Evolutionary conservation across 2,329 filamentous ascomycete species (phyloP).

Genomic region (Verticillium albo-atrum): DNA sequence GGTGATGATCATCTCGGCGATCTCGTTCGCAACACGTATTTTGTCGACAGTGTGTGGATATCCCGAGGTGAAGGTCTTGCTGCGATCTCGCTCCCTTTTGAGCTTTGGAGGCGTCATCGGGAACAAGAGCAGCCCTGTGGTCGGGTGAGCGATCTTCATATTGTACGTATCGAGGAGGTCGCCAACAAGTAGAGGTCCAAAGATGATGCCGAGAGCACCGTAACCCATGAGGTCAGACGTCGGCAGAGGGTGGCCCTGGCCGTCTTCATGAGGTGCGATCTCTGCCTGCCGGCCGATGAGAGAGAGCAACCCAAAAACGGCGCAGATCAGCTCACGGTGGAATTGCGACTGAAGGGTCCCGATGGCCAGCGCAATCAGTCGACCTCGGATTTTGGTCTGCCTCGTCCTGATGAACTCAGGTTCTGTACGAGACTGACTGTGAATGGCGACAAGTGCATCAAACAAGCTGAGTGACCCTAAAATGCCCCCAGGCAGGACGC

Average conservation of each 20-base stretch:
- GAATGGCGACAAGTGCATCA: conserved; percentile 57
- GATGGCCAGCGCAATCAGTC: conserved; percentile 62
- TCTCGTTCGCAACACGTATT: conserved; percentile 51
- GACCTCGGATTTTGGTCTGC: conserved; percentile 52
- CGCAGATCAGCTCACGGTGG: conserved; percentile 59
- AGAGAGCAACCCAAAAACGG: conserved; percentile 61
- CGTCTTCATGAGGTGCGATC: conserved; percentile 45
- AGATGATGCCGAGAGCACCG: conserved; percentile 56
- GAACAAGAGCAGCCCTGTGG: conserved; percentile 35
- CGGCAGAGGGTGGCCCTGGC: conserved; percentile 44
- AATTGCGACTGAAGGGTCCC: conserved; percentile 54
- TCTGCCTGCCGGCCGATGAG: conserved; percentile 57
- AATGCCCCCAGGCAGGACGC: conserved; percentile 60
- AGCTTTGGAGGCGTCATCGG: conserved; percentile 38
- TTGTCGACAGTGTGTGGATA: conserved; percentile 34
- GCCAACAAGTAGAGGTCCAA: conserved; percentile 60
- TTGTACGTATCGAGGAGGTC: conserved; percentile 49
- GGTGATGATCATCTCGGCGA: conserved; percentile 61
- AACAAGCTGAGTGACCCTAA: conserved; percentile 59
- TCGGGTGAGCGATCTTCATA: conserved; percentile 33
- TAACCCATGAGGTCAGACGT: conserved; percentile 62
- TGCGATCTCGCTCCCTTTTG: conserved; percentile 32
- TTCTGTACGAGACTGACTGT: conserved; percentile 48
- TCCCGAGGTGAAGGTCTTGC: conserved; percentile 18
- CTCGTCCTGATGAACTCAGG: conserved; percentile 49